Evolutionary conservation across 1,284 basidiomycete species (phyloP), one percentile per base, ranked within the genome.

Genomic region (Rhodotorula glutinis): DNA sequence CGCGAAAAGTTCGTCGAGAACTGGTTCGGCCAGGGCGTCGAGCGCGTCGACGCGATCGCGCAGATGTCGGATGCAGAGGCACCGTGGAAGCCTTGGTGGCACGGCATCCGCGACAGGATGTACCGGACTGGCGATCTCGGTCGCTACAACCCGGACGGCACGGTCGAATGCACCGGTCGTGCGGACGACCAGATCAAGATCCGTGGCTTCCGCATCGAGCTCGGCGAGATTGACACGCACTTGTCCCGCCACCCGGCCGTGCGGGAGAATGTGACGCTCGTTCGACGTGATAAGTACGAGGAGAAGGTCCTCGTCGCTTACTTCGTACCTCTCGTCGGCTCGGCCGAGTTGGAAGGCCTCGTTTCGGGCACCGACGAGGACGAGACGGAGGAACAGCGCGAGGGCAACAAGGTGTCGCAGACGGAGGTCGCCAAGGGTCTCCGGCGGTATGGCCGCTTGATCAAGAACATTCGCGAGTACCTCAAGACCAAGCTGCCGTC

Each of bases 171-270:
- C 80, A 95, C 92, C 0, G 96, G 96, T 16, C 87, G 96, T 57
- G 94, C 94, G 8, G 96, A 99, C 78, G 96, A 98, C 78, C 96
- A 99, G 79, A 92, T 99, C 81, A 98, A 99, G 83, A 98, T 99
- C 79, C 91, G 96, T 69, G 96, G 96, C 11, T 99, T 99, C 87
- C 85, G 96, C 44, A 98, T 99, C 78, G 96, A 99, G 80, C 85
- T 98, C 10, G 95, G 95, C 25, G 96, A 99, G 81, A 98, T 99
- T 74, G 96, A 99, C 79, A 97, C 92, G 1, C 88, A 97, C 80
- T 86, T 99, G 49, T 92, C 90, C 74, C 88, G 93, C 76, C 95
- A 98, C 79, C 90, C 92, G 10, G 85, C 92, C 27, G 88, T 99
- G 4, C 84, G 95, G 17, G 96, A 98, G 82, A 98, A 98, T 77